Base-by-base conservation (phyloP, 1,284 basidiomycete species). In the Tausonia pullulans region DNA sequence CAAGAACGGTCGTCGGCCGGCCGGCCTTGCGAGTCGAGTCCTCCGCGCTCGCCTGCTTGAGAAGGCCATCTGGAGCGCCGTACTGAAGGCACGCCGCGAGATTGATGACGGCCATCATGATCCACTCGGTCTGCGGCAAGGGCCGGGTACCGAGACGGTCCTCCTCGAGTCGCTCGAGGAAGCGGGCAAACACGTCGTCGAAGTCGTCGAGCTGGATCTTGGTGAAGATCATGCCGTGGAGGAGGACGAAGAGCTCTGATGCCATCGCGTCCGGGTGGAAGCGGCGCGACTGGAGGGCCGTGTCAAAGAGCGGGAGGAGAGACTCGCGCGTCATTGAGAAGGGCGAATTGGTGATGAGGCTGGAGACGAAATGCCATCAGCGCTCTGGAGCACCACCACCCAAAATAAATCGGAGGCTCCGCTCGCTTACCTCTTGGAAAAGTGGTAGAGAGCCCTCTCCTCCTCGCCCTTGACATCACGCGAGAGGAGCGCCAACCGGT, bases 191-290 rank as follows among this genome's bases (percentile, higher is more conserved):
- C 0, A 87, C 86, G 0, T 84, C 80, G 52, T 82, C 78, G 72
- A 98, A 98, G 74, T 92, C 87, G 74, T 98, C 94, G 27, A 98
- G 83, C 70, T 95, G 84, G 68, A 96, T 89, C 68, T 88, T 87
- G 9, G 94, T 97, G 77, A 97, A 95, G 2, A 98, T 81, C 87
- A 96, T 90, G 41, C 94, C 94, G 69, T 98, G 95, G 1, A 98
- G 78, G 49, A 92, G 83, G 10, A 97, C 84, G 69, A 98, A 98
- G 2, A 96, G 82, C 56, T 95, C 92, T 3, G 86, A 78, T 0
- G 84, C 83, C 0, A 80, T 81, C 3, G 90, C 86, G 69, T 95
- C 91, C 0, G 91, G 86, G 9, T 82, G 85, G 80, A 53, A 85
- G 14, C 84, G 83, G 54, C 84, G 80, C 60, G 70, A 71, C 74